phyloP scores from a whole-genome alignment of 768 basidiomycete genomes.

The Pleurotus giganteus region DNA sequence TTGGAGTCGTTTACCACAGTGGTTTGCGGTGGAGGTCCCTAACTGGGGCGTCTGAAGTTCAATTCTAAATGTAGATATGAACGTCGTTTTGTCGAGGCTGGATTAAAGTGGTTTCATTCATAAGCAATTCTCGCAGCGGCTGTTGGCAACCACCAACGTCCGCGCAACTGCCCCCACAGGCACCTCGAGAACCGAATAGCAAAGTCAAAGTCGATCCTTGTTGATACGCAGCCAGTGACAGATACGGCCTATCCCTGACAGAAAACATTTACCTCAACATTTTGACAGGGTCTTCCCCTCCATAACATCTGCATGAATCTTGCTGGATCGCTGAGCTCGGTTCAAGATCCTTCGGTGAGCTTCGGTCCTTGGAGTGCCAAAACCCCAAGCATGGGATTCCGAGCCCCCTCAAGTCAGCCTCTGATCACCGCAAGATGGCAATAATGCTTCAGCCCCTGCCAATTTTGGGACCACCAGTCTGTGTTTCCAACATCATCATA shows the following conservation, averaged over 20 bases:
- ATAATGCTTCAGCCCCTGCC: slow-evolving; percentile 7
- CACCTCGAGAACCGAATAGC: slow-evolving; percentile 1
- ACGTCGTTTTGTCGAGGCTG: neutral
- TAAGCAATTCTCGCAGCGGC: neutral
- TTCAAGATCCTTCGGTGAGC: slow-evolving; percentile 1
- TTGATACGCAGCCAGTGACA: neutral
- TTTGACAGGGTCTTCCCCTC: slow-evolving; percentile 9
- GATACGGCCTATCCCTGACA: slow-evolving; percentile 10
- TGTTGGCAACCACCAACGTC: neutral
- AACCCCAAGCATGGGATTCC: slow-evolving; percentile 5
- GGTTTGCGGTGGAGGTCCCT: slow-evolving; percentile 55
- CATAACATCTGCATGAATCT: slow-evolving; percentile 8
- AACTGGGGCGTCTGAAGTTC: slow-evolving; percentile 15
- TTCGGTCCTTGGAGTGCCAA: slow-evolving; percentile 3
- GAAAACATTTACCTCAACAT: slow-evolving; percentile 11
- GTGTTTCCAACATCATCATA: slow-evolving; percentile 9
- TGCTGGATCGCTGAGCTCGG: slow-evolving; percentile 7
- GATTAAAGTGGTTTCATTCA: neutral
- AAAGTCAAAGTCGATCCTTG: slow-evolving; percentile 9
- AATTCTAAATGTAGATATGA: slow-evolving; percentile 8
- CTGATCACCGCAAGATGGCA: slow-evolving; percentile 3
- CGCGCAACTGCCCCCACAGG: slow-evolving; percentile 9
- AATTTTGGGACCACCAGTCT: slow-evolving; percentile 7
- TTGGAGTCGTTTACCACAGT: slow-evolving; percentile 61
- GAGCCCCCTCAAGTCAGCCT: slow-evolving; percentile 3